Base-by-base conservation (phyloP, 345 rosid species). In the Rhodamnia rubescens region DNA sequence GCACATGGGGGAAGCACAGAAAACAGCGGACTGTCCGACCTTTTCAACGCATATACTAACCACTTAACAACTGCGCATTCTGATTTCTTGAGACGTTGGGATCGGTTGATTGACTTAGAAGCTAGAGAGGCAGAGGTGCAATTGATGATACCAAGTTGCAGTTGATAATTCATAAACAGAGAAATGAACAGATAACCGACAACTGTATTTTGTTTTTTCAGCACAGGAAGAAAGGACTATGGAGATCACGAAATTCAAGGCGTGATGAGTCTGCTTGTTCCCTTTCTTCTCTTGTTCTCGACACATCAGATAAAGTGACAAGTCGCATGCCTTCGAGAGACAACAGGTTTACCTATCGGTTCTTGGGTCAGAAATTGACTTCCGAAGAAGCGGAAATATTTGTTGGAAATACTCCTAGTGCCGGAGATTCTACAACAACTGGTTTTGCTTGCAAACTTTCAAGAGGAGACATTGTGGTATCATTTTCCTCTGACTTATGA, bases 391-490 rank as follows among this genome's bases (percentile, higher is more conserved):
- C 83, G 55, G 81, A 85, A 85, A 90, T 84, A 84, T 87, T 92
- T 82, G 87, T 83, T 21, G 87, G 89, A 87, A 92, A 90, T 87
- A 82, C 89, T 50, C 85, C 52, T 21, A 84, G 74, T 87, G 86
- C 85, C 74, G 88, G 59, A 49, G 59, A 88, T 88, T 83, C 90
- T 85, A 85, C 88, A 51, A 81, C 81, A 74, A 91, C 92, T 88
- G 92, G 89, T 90, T 86, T 94, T 87, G 92, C 92, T 87, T 88
- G 93, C 91, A 88, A 88, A 24, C 96, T 97, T 75, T 93, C 87
- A 93, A 89, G 83, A 87, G 99, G 99, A 88, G 99, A 96, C 87
- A 91, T 91, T 86, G 99, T 97, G 98, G 98, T 97, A 95, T 64
- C 27, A 27, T 82, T 82, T 27, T 83, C 90, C 82, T 78, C 69